Conservation (phyloP, 176 grass and related monocot species). For the Eleusine coracana region DNA sequence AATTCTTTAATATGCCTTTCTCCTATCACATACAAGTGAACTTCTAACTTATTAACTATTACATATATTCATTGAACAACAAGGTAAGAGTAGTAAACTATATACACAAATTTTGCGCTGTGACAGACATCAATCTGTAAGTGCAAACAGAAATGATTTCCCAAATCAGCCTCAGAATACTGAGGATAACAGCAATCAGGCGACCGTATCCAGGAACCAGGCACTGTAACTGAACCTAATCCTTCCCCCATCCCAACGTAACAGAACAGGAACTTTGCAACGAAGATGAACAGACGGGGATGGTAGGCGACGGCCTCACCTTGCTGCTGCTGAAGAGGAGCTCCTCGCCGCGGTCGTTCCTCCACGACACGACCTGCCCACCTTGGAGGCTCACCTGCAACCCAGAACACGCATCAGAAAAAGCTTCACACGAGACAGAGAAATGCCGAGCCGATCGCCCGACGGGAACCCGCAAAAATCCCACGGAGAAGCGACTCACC, state of each 20-base stretch:
- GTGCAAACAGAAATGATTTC: not conserved
- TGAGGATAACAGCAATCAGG: not conserved
- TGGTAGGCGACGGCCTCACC: slow-evolving; percentile 43
- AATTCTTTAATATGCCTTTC: not conserved
- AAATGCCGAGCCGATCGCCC: slow-evolving; percentile 16
- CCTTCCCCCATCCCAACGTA: not conserved
- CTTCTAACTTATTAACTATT: not conserved
- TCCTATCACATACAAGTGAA: not conserved
- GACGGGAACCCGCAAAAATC: not conserved
- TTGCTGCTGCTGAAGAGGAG: slow-evolving; percentile 94
- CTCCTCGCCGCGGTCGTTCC: slow-evolving; percentile 84
- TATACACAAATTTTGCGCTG: not conserved
- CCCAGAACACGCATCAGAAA: slow-evolving; percentile 30
- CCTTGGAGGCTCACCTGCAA: slow-evolving; percentile 86
- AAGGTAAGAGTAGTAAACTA: not conserved
- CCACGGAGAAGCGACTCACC: slow-evolving; percentile 39
- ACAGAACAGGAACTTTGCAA: not conserved
- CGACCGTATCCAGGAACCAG: too few relatives aligned
- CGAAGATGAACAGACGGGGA: not conserved
- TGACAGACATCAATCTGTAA: slow-evolving; percentile 7
- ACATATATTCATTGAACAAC: not conserved
- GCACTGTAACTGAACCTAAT: not conserved
- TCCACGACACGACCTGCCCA: slow-evolving; percentile 93
- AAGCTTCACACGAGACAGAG: not conserved
- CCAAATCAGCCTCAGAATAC: not conserved